Conservation (phyloP, 1,284 basidiomycete species). For the Tremellales sp. region DNA sequence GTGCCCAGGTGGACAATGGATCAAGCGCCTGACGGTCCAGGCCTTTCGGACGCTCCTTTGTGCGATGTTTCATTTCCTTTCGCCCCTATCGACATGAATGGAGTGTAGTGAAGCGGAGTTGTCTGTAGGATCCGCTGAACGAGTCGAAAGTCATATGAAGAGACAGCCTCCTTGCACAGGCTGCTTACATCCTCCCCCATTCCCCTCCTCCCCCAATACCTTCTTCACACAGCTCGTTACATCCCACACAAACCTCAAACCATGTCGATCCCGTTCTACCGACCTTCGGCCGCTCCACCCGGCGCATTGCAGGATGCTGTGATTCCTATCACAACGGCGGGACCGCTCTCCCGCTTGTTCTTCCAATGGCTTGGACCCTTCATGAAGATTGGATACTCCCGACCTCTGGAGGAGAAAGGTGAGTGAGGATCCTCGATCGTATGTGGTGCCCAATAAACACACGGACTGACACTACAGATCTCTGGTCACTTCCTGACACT, state of each 20-base stretch:
- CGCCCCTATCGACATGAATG: not conserved
- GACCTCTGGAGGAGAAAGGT: conserved; percentile 29
- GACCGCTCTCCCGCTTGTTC: conserved; percentile 13
- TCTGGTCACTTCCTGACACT: conserved; percentile 4
- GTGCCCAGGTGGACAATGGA: no score
- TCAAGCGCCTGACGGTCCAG: no score
- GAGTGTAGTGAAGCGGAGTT: not conserved
- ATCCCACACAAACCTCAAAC: not conserved
- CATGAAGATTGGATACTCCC: conserved; percentile 25
- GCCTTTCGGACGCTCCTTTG: no score
- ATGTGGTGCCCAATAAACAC: not conserved
- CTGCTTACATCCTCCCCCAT: no score
- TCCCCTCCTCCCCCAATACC: no score
- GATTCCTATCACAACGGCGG: conserved; percentile 17
- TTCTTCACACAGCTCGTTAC: not conserved
- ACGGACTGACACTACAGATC: not conserved
- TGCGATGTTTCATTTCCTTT: not conserved
- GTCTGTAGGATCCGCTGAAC: no score
- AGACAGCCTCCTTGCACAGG: no score
- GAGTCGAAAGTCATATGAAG: no score
- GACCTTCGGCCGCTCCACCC: conserved; percentile 20
- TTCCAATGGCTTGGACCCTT: conserved; percentile 30
- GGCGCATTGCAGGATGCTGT: conserved; percentile 14
- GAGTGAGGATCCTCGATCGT: conserved; percentile 1
- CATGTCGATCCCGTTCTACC: conserved; percentile 30